These are phyloP conservation scores for Mortierella sp. DNA, from an alignment of 371 early-diverging fungal genomes.

Conservation along the genomic window DNA sequence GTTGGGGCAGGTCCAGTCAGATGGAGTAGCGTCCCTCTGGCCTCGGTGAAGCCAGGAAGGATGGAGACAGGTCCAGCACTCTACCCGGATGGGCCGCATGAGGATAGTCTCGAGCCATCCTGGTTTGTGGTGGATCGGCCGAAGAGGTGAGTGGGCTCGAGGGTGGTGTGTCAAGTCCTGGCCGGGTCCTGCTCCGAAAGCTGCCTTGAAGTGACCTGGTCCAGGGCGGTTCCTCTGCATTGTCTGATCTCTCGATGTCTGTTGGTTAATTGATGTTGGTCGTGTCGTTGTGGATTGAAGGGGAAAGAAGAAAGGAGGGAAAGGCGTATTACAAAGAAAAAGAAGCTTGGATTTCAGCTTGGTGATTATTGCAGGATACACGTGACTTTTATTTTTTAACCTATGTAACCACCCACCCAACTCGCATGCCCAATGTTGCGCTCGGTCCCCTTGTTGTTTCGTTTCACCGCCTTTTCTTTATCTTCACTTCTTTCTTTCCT, in stretches of 20 bases:
- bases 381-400: not conserved
- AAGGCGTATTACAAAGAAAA: not conserved
- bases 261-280: not conserved
- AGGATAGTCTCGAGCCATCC: conserved; percentile 40
- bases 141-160: conserved; percentile 8
- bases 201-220: not conserved
- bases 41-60: conserved; percentile 43
- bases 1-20: conserved; percentile 52
- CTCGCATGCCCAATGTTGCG: not conserved
- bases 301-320: not conserved
- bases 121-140: conserved; percentile 34
- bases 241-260: not conserved
- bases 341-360: not conserved
- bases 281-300: not conserved
- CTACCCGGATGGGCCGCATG: conserved; percentile 39
- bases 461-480: not conserved
- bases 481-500: not conserved
- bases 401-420: not conserved
- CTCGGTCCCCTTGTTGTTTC: not conserved
- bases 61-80: conserved; percentile 51
- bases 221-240: conserved; percentile 8
- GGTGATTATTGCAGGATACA: not conserved
- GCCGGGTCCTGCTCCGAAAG: not conserved
- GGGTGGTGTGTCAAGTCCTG: not conserved
- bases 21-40: conserved; percentile 25